Base-by-base conservation (phyloP, 768 basidiomycete genomes). In the Podaxis carcinomalis region DNA sequence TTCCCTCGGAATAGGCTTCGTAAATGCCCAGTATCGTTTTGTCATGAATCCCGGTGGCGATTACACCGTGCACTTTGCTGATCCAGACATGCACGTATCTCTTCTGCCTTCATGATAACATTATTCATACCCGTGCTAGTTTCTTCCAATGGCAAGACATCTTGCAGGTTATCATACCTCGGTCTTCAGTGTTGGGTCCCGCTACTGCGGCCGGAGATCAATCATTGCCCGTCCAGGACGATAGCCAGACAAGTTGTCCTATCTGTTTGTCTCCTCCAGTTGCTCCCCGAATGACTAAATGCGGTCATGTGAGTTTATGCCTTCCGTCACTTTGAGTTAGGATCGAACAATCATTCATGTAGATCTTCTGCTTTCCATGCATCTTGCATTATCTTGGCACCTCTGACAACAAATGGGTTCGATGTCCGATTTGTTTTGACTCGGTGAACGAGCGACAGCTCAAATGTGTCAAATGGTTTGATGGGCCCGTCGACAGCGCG, bases 61-160 rank as follows among this genome's bases (percentile, higher is more conserved):
- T 67, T 95, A 97, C 70, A 93, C 95, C 16, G 95, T 91, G 5
- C 95, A 97, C 73, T 95, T 98, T 70, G 94, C 93, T 44, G 95
- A 98, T 73, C 94, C 97, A 36, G 97, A 99, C 74, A 95, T 98
- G 90, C 91, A 73, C 69, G 92, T 79, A 62, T 54, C 63, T 51
- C 53, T 59, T 36, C 37, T 52, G 28, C 35, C 37, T 16, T 36
- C 37, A 37, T 47, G 4, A 55, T 42, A 51, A 23, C 57, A 54
- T 52, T 64, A 57, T 64, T 53, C 69, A 56, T 14, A 44, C 54
- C 7, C 46, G 59, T 57, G 57, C 47, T 63, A 97, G 95, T 68
- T 95, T 90, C 77, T 92, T 96, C 72, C 92, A 95, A 78, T 97
- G 95, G 94, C 85, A 90, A 16, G 93, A 98, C 74, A 91, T 99